Percentiles rank a stretch among this genome's conserved stretches.
Evolutionary conservation across 2,329 filamentous ascomycete genomes (phyloP).

Genomic region (Zymoseptoria brevis): DNA sequence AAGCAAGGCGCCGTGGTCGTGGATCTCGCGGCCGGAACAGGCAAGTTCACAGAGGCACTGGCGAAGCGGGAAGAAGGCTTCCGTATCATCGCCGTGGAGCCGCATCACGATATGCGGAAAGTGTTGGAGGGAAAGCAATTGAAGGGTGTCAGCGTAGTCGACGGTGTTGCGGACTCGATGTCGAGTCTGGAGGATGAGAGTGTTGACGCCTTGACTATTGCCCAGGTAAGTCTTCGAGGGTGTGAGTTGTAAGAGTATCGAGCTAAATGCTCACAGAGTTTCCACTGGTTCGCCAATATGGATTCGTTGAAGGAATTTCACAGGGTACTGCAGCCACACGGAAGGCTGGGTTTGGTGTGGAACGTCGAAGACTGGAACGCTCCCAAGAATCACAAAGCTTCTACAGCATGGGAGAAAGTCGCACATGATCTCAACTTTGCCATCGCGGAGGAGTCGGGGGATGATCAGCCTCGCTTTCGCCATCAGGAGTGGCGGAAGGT

Average conservation of each 20-base stretch:
- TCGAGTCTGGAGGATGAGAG: constrained; percentile 46
- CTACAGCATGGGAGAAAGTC: constrained; percentile 53
- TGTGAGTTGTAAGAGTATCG: neutral
- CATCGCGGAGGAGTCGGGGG: constrained; percentile 47
- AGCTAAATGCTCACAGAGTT: constrained; percentile 27
- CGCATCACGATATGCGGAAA: constrained; percentile 57
- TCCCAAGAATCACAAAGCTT: constrained; percentile 47
- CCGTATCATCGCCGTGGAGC: constrained; percentile 55
- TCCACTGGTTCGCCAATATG: constrained; percentile 57
- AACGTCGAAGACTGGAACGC: constrained; percentile 50
- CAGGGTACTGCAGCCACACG: constrained; percentile 54
- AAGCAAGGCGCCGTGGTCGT: constrained; percentile 42
- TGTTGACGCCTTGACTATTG: constrained; percentile 58
- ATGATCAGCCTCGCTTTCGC: constrained; percentile 58
- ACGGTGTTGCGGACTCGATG: constrained; percentile 53
- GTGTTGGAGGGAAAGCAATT: constrained; percentile 53
- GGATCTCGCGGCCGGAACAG: constrained; percentile 61
- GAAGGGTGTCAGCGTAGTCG: constrained; percentile 45
- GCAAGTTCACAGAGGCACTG: constrained; percentile 61
- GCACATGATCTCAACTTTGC: constrained; percentile 54
- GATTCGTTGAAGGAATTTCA: constrained; percentile 58
- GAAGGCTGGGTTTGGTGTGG: constrained; percentile 61
- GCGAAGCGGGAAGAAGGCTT: constrained; percentile 52
- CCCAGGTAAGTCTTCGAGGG: constrained; percentile 50
- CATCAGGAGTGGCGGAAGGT: constrained; percentile 56